phyloP scores from a whole-genome alignment of 805 yeast species.

The Saturnispora sekii region DNA sequence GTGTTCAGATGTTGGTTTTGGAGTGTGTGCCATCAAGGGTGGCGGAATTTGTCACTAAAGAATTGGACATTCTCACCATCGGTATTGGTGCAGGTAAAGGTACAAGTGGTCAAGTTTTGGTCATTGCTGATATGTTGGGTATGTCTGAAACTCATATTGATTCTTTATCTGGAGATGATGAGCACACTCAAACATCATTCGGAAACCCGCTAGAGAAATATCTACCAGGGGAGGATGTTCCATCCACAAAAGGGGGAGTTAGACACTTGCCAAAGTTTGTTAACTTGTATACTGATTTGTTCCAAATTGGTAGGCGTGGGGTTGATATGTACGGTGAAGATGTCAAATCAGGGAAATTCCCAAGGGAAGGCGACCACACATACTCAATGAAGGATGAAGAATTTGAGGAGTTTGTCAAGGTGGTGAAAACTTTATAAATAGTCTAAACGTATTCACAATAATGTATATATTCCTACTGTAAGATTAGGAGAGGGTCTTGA shows the following conservation, averaged over 20 bases:
- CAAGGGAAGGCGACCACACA: slow-evolving; percentile 47
- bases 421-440: slow-evolving; percentile 13
- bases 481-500: no score
- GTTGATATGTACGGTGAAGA: slow-evolving; percentile 49
- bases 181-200: background rate
- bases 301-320: slow-evolving; percentile 39
- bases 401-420: slow-evolving; percentile 32
- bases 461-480: no score
- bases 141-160: slow-evolving; percentile 45
- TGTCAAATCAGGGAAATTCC: slow-evolving; percentile 48
- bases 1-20: slow-evolving; percentile 63
- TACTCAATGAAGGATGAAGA: slow-evolving; percentile 63
- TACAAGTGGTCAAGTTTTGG: slow-evolving; percentile 86
- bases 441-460: no score
- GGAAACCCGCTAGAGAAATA: background rate
- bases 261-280: slow-evolving; percentile 47
- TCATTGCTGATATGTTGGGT: slow-evolving; percentile 76
- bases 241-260: background rate
- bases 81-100: slow-evolving; percentile 92
- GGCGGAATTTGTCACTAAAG: slow-evolving; percentile 53
- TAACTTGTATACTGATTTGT: slow-evolving; percentile 51
- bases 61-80: slow-evolving; percentile 65
- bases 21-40: slow-evolving; percentile 81
- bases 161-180: slow-evolving; percentile 16
- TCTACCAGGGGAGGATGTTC: slow-evolving; percentile 1